Evolutionary conservation across 2,329 filamentous ascomycete species (phyloP).

Genomic region (Fusarium gaditjirri): DNA sequence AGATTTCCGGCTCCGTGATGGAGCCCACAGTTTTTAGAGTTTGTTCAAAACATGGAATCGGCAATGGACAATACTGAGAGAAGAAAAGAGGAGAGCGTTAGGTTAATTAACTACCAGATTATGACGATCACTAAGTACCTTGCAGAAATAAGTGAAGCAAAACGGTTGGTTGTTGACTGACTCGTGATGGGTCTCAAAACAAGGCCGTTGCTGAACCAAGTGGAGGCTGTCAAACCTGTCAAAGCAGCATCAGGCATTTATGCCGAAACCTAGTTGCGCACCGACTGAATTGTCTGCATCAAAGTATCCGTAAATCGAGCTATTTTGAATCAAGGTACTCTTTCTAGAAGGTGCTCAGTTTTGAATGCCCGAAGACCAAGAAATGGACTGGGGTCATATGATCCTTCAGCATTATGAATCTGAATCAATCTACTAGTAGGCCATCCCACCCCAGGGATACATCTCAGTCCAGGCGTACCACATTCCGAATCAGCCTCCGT

Average conservation of each 20-base stretch:
- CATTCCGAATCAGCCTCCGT: neutral
- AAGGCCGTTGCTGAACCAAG: conserved; percentile 3
- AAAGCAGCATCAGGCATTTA: neutral
- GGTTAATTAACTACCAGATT: neutral
- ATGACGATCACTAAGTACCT: neutral
- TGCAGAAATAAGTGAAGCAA: neutral
- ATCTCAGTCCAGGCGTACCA: neutral
- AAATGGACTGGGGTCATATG: neutral
- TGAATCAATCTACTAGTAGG: neutral
- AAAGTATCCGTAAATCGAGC: neutral
- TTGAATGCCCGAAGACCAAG: neutral
- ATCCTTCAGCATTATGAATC: neutral
- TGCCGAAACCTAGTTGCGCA: neutral
- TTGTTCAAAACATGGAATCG: conserved; percentile 26
- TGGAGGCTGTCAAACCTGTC: conserved; percentile 10
- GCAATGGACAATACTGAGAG: neutral
- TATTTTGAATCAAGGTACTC: neutral
- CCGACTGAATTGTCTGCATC: neutral
- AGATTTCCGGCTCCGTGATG: conserved; percentile 10
- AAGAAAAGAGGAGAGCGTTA: neutral
- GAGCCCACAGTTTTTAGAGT: conserved; percentile 9
- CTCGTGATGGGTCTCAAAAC: neutral
- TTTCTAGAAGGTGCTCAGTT: neutral
- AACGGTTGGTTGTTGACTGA: neutral
- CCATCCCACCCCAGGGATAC: neutral